These are phyloP conservation scores for Penstemon eatonii DNA, from an alignment of 257 asterid species.

Conservation along the genomic window DNA sequence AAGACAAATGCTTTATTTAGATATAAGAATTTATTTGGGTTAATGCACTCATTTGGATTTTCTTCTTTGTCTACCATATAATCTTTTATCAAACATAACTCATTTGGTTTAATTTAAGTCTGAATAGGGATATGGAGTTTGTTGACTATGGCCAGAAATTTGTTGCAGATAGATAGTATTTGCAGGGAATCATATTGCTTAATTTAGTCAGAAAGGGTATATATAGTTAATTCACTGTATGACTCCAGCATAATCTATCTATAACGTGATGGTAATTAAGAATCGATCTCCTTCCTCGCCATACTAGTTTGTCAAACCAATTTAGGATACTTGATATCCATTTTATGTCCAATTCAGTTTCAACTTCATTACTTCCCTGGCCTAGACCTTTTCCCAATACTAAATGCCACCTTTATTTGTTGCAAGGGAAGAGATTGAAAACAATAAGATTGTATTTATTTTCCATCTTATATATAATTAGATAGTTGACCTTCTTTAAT, in stretches of 20 bases:
- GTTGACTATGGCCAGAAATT: background rate
- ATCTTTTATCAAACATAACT: background rate
- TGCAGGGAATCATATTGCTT: background rate
- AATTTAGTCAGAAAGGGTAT: conserved; percentile 2
- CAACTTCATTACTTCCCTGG: background rate
- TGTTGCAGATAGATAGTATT: background rate
- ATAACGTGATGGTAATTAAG: background rate
- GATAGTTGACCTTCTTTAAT: conserved; percentile 18
- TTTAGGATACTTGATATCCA: background rate
- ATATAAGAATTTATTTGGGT: background rate
- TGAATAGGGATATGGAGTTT: background rate
- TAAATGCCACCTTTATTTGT: conserved; percentile 12
- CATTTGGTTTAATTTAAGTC: background rate
- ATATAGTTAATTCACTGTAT: conserved; percentile 5
- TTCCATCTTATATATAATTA: background rate
- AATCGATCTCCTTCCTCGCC: conserved; percentile 6
- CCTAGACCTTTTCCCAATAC: background rate
- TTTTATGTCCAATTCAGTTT: background rate
- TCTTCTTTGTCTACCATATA: conserved; percentile 3
- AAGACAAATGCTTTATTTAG: background rate
- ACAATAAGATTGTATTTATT: conserved; percentile 6
- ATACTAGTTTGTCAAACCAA: background rate
- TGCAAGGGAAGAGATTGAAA: conserved; percentile 9
- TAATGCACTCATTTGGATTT: background rate
- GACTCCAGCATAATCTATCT: background rate